A percentile compares a stretch with the other conserved stretches of the same genome.
Evolutionary conservation across 179 eudicot species (phyloP).

Genomic region (Silene coronaria): DNA sequence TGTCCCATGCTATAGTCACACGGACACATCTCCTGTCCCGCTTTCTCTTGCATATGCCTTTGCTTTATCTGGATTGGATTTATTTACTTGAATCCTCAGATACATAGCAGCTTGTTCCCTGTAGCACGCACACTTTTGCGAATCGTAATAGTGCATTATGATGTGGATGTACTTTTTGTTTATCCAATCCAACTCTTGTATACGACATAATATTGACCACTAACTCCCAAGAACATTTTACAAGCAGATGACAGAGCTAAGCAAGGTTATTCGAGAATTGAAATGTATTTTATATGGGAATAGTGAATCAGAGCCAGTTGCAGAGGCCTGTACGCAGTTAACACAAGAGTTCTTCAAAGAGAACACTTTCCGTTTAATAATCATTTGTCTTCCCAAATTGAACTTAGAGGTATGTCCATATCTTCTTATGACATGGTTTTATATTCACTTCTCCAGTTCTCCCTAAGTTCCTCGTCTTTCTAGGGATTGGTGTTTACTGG

Average conservation of each 20-base stretch:
- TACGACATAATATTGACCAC: not conserved
- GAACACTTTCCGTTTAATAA: conserved; percentile 65
- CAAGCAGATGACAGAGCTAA: conserved; percentile 60
- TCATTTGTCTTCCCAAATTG: conserved; percentile 70
- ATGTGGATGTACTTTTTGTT: not conserved
- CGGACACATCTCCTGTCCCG: too few species aligned
- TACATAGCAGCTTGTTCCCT: not conserved
- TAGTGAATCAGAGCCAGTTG: conserved; percentile 87
- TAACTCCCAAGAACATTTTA: not conserved
- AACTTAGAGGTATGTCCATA: conserved; percentile 64
- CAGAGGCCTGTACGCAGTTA: conserved; percentile 88
- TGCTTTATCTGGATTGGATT: not conserved
- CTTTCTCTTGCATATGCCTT: not conserved
- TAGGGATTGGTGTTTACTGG: not conserved
- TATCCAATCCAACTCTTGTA: not conserved
- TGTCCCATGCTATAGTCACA: too few species aligned
- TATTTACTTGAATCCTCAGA: not conserved
- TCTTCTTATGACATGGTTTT: not conserved
- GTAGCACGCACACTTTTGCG: not conserved
- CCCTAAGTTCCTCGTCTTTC: not conserved
- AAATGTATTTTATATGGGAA: conserved; percentile 82
- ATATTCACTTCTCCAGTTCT: not conserved
- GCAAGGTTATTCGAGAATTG: conserved; percentile 67
- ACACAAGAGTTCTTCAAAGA: conserved; percentile 94
- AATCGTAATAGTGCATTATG: not conserved